Evolutionary conservation across 2,329 filamentous ascomycete species (phyloP).

Genomic region (Diaporthe amygdali): DNA sequence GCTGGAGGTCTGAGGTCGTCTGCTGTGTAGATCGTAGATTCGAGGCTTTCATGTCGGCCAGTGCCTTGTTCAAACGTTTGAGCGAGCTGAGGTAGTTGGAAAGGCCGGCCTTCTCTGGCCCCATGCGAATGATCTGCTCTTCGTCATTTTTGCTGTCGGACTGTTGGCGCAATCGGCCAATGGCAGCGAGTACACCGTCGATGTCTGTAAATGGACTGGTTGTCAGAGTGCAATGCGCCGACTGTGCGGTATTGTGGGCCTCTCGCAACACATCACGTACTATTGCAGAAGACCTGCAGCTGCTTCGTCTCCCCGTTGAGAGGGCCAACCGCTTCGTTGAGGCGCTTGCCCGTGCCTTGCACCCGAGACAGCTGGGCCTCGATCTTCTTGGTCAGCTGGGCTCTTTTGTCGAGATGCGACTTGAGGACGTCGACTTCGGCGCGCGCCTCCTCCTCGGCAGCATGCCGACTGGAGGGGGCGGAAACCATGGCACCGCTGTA

Average conservation of each 20-base stretch:
- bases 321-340: conserved; percentile 89
- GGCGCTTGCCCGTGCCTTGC: conserved; percentile 86
- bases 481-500: conserved; percentile 10
- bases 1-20: conserved; percentile 79
- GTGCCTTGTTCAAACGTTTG: conserved; percentile 85
- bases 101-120: conserved; percentile 83
- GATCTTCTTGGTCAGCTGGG: conserved; percentile 93
- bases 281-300: conserved; percentile 85
- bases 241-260: neutral
- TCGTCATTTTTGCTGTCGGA: conserved; percentile 90
- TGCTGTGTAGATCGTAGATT: conserved; percentile 92
- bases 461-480: conserved; percentile 44
- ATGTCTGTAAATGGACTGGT: conserved; percentile 63
- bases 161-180: conserved; percentile 88
- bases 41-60: conserved; percentile 84
- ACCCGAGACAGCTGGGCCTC: conserved; percentile 84
- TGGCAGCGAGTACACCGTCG: conserved; percentile 82
- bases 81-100: conserved; percentile 87
- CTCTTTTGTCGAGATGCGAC: conserved; percentile 85
- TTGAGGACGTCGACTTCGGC: conserved; percentile 75
- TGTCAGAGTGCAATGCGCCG: neutral
- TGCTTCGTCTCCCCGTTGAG: conserved; percentile 91
- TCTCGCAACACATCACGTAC: conserved; percentile 47
- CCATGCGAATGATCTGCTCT: conserved; percentile 86
- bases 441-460: conserved; percentile 69